Evolutionary conservation across 2,329 filamentous ascomycete genomes (phyloP), one percentile per base, ranked within the genome.

Genomic region (Cladosporium halotolerans): DNA sequence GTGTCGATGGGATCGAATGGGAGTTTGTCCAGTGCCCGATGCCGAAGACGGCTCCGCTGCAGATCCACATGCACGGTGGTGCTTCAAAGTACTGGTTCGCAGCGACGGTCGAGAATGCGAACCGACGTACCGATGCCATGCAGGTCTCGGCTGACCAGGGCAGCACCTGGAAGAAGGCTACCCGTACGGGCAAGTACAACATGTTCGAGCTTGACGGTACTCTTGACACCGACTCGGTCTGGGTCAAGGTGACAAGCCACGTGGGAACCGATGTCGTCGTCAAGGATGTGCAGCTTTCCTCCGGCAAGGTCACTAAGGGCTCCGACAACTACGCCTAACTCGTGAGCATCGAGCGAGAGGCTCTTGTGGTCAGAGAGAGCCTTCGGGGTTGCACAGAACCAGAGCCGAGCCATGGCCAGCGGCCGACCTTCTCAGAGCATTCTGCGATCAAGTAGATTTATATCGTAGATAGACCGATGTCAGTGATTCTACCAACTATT

Each of bases 1-100:
- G 52, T 23, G 52, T 55, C 14, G 45, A 55, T 39, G 54, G 51
- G 23, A 55, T 57, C 69, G 72, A 52, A 18, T 62, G 60, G 60
- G 52, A 60, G 40, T 62, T 58, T 64, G 71, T 42, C 65, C 68
- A 47, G 11, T 62, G 60, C 50, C 57, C 58, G 39, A 57, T 61
- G 43, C 23, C 23, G 23, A 28, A 28, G 23, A 55, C 55, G 32
- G 47, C 45, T 18, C 58, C 58, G 32, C 53, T 62, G 2, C 36
- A 52, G 16, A 58, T 62, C 46, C 58, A 60, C 49, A 55, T 60
- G 53, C 58, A 62, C 52, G 50, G 50, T 16, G 60, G 60, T 28
- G 55, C 55, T 14, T 57, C 54, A 5, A 51, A 60, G 52, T 62
- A 61, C 54, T 62, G 60, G 60, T 60, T 61, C 50, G 55, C 56